A percentile compares a stretch with the other conserved stretches of the same genome.
Conservation (phyloP, 1,284 basidiomycete genomes). For the Ceratobasidium sp. region DNA sequence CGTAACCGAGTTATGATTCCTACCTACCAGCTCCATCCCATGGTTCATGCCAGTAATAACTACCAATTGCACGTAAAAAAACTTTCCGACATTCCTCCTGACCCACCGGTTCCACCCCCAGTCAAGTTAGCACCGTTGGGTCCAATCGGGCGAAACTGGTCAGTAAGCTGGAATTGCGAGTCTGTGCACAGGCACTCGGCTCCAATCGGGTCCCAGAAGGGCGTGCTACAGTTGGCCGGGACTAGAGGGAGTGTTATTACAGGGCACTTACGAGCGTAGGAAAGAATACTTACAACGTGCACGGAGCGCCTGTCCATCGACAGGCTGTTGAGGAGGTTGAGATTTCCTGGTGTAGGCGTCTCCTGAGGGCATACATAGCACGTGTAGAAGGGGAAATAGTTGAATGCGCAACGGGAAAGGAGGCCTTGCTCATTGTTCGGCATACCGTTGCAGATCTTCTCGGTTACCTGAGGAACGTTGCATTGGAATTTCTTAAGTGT, state of each 20-base stretch:
- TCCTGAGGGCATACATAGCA: slow-evolving; percentile 82
- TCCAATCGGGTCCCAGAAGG: slow-evolving; percentile 82
- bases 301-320: slow-evolving; percentile 64
- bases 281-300: slow-evolving; percentile 56
- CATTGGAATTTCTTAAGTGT: slow-evolving; percentile 71
- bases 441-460: slow-evolving; percentile 81
- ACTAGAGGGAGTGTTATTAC: slow-evolving; percentile 17
- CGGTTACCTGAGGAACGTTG: slow-evolving; percentile 69
- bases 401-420: slow-evolving; percentile 72
- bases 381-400: slow-evolving; percentile 82
- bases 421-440: slow-evolving; percentile 74
- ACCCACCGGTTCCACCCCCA: slow-evolving; percentile 52
- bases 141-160: slow-evolving; percentile 77
- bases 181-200: slow-evolving; percentile 75
- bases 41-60: too few relatives aligned
- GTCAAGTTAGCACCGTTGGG: slow-evolving; percentile 80
- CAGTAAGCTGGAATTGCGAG: slow-evolving; percentile 70
- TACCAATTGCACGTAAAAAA: too few relatives aligned
- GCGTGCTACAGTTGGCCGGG: slow-evolving; percentile 79
- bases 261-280: neutral
- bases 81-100: too few relatives aligned
- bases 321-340: slow-evolving; percentile 71
- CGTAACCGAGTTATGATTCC: too few relatives aligned
- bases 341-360: slow-evolving; percentile 69
- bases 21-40: too few relatives aligned